Evolutionary conservation across 108 stramenopile genomes (phyloP).

Genomic region (Skeletonema costatum): DNA sequence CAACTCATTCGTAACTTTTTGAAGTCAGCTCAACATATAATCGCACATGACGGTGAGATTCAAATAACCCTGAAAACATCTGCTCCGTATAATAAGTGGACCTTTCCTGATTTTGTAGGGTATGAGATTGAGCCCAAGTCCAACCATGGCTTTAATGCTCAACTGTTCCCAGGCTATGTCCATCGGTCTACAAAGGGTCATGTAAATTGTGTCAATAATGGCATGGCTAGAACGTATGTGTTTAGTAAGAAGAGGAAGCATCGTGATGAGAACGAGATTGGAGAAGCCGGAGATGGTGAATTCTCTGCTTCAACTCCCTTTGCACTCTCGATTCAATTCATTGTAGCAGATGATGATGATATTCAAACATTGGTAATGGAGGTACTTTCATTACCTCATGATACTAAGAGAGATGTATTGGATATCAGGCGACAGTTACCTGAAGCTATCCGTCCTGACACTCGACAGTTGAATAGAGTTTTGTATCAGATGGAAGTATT

Average conservation of each 20-base stretch:
- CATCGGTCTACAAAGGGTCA: constrained; percentile 13
- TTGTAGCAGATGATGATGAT: constrained; percentile 3
- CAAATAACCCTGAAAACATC: constrained; percentile 16
- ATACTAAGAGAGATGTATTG: constrained; percentile 14
- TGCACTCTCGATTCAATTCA: neutral
- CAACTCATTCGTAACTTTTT: constrained; percentile 5
- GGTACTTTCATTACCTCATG: neutral
- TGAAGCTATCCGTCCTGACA: constrained; percentile 19
- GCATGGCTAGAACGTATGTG: constrained; percentile 14
- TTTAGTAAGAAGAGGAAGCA: constrained; percentile 19
- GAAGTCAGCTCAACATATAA: constrained; percentile 12
- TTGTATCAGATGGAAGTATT: constrained; percentile 17
- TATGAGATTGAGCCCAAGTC: constrained; percentile 14
- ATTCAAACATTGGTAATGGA: neutral
- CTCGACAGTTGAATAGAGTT: constrained; percentile 17
- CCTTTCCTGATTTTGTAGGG: constrained; percentile 9
- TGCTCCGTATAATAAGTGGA: constrained; percentile 17
- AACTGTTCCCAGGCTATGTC: constrained; percentile 15
- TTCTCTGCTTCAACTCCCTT: constrained; percentile 1
- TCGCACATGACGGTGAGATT: constrained; percentile 13
- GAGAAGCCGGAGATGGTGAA: neutral
- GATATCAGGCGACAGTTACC: constrained; percentile 19
- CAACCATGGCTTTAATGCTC: neutral
- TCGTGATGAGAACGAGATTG: neutral
- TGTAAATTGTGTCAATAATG: constrained; percentile 8